Percentiles rank a stretch among this genome's conserved stretches.
These are phyloP conservation scores for Somion occarium DNA, from an alignment of 1,284 basidiomycete genomes.

Conservation along the genomic window DNA sequence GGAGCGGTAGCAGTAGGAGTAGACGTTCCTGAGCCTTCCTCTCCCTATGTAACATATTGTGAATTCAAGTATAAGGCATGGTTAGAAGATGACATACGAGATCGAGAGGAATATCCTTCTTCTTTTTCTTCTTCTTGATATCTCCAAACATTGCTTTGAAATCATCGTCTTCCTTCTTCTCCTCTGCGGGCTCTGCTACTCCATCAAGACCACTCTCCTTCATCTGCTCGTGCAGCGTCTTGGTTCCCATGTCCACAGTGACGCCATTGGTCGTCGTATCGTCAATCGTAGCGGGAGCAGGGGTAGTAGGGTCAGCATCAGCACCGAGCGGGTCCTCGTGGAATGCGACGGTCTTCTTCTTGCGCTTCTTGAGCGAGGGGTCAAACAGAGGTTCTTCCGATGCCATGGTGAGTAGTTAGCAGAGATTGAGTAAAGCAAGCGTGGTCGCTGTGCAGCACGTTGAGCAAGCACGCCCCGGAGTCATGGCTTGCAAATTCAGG, in stretches of 20 bases:
- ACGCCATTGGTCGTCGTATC: conserved; percentile 62
- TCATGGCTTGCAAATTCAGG: neutral
- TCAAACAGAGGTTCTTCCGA: conserved; percentile 79
- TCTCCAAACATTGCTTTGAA: conserved; percentile 83
- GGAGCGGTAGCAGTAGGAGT: conserved; percentile 46
- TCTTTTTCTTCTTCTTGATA: conserved; percentile 91
- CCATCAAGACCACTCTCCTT: conserved; percentile 39
- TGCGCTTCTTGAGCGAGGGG: conserved; percentile 77
- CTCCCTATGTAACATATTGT: conserved; percentile 39
- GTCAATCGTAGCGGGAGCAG: conserved; percentile 66
- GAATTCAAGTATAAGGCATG: too few relatives aligned
- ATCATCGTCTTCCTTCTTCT: conserved; percentile 63
- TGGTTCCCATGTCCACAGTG: conserved; percentile 66
- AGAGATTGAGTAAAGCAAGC: conserved; percentile 11
- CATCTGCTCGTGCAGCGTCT: conserved; percentile 73
- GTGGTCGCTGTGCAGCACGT: conserved; percentile 15
- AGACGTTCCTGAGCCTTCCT: conserved; percentile 56
- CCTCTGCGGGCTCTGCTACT: conserved; percentile 24
- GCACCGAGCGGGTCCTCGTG: conserved; percentile 79
- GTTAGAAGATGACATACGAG: conserved; percentile 48
- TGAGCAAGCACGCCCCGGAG: neutral
- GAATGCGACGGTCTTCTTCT: conserved; percentile 83
- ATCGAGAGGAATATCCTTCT: conserved; percentile 84
- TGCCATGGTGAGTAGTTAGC: conserved; percentile 38
- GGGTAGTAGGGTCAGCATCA: conserved; percentile 75